Base-by-base conservation (phyloP, 2,329 filamentous ascomycete species). In the Ophiosphaerella herpotricha region DNA sequence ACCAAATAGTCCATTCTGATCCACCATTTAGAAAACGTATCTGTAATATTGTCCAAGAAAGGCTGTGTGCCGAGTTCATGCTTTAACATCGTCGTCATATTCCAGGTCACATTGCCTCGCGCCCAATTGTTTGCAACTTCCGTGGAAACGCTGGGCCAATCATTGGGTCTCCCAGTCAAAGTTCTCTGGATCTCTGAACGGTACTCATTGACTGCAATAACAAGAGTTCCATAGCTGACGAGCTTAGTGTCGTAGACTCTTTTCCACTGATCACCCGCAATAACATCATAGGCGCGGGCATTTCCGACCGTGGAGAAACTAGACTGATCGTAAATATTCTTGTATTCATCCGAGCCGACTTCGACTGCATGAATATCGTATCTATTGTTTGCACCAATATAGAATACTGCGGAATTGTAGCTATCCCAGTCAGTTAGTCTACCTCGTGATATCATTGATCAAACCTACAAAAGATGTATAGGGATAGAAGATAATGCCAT, bases 381-480 rank as follows among this genome's bases (percentile, higher is more conserved):
- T 11, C 56, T 31, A 14, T 60, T 60, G 29, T 42, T 47, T 3
- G 46, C 39, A 3, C 50, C 36, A 5, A 63, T 52, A 7, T 57
- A 39, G 39, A 64, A 65, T 1, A 60, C 39, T 5, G 59, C 38
- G 8, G 58, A 54, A 32, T 66, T 67, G 46, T 67, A 67, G 40
- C 61, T 66, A 21, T 21, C 13, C 21, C 8, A 23, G 26, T 40
- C 23, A 40, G 34, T 44, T 18, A 13, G 31, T 37, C 8, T 8
- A 3, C 7, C 12, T 21, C 6, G 1, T 37, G 8, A 37, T 9
- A 16, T 18, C 23, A 7, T 12, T n/a, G 26, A 24, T 26, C 3
- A 23, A 39, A 40, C 57, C 61, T 57, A 70, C 65, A 76, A 64
- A 2, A 76, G 55, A 57, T 76, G 74, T 0, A 76, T 57, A 0